Evolutionary conservation across 31 red algal genomes (phyloP).

Genomic region (Odonthalia washingtoniensis): DNA sequence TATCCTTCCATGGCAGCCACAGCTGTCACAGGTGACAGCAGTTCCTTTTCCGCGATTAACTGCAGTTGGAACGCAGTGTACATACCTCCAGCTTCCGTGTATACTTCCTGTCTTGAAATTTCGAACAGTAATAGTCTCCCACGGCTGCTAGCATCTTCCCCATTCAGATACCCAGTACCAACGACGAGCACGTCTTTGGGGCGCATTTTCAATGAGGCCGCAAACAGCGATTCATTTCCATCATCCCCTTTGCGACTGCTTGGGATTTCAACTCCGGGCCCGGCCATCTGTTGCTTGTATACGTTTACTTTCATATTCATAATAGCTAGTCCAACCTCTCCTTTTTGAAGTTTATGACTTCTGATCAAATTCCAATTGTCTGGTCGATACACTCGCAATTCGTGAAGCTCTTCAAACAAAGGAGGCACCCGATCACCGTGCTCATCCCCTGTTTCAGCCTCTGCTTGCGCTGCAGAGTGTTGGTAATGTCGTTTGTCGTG

Average conservation of each 20-base stretch:
- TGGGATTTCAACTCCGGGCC: conserved; percentile 53
- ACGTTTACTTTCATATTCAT: conserved; percentile 87
- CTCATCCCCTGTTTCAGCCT: conserved; percentile 80
- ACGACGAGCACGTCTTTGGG: conserved; percentile 96
- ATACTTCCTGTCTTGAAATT: conserved; percentile 86
- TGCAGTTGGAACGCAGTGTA: conserved; percentile 96
- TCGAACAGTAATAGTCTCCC: conserved; percentile 96
- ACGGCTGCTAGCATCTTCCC: conserved; percentile 92
- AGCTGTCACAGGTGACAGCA: conserved; percentile 91
- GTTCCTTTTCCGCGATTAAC: conserved; percentile 95
- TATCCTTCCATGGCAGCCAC: conserved; percentile 94
- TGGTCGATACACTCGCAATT: conserved; percentile 88
- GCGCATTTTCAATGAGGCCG: conserved; percentile 78
- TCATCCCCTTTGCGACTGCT: conserved; percentile 72
- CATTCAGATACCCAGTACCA: conserved; percentile 90
- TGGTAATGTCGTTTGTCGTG: conserved; percentile 84
- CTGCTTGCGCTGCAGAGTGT: conserved; percentile 76
- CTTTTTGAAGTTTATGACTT: conserved; percentile 78
- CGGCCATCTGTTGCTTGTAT: conserved; percentile 69
- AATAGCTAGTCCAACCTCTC: conserved; percentile 89
- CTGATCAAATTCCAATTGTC: conserved; percentile 95
- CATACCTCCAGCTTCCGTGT: conserved; percentile 63
- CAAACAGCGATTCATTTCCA: conserved; percentile 80
- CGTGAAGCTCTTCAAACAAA: conserved; percentile 86
- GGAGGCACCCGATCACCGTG: conserved; percentile 73